Percentiles rank a stretch among this genome's conserved stretches.
phyloP scores from a whole-genome alignment of 305 asterid genomes.

The Fraxinus albicans region DNA sequence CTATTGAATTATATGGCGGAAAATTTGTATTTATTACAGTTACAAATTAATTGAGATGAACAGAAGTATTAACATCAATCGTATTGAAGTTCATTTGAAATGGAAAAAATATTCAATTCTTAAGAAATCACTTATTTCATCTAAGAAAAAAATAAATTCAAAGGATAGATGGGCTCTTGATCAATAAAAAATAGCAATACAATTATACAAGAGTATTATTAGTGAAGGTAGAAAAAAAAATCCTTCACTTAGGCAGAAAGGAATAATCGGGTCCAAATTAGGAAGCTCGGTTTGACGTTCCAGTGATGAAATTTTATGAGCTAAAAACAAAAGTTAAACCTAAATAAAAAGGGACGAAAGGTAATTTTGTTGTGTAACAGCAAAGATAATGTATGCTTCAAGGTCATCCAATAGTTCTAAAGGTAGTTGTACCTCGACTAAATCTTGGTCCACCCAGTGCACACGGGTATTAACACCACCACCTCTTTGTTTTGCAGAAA shows the following conservation, averaged over 20 bases:
- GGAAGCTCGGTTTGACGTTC: neutral
- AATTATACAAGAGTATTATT: neutral
- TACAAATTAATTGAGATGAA: neutral
- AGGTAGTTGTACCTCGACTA: neutral
- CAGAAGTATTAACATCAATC: neutral
- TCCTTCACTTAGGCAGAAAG: neutral
- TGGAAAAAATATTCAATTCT: neutral
- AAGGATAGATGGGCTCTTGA: neutral
- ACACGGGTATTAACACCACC: neutral
- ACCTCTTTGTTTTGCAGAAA: neutral
- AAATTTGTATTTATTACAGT: neutral
- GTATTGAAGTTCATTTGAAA: neutral
- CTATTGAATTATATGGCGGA: neutral
- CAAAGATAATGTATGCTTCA: neutral
- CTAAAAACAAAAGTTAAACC: neutral
- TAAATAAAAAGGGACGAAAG: neutral
- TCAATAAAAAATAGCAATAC: neutral
- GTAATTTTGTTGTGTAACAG: neutral
- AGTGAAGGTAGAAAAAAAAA: neutral
- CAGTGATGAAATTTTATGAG: neutral
- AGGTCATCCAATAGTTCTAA: neutral
- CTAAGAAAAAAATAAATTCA: neutral
- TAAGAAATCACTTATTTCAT: neutral
- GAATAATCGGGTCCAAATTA: neutral
- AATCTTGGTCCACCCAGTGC: neutral